Conservation (phyloP, 352 stramenopile species). For the Pythium aphanidermatum region DNA sequence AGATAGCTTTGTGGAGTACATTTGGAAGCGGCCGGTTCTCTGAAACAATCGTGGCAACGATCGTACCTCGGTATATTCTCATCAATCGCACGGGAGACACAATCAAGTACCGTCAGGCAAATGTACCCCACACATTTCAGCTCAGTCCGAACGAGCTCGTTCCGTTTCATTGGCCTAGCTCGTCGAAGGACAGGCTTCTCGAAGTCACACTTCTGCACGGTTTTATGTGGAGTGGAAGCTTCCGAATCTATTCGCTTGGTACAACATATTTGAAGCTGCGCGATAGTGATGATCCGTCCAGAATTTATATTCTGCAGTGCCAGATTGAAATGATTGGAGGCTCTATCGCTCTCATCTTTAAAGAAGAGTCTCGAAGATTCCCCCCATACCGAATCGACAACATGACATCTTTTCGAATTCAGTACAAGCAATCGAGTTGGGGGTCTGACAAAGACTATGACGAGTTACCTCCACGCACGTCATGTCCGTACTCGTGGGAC, state of each 20-base stretch:
- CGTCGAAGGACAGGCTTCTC: constrained; percentile 68
- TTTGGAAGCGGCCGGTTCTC: constrained; percentile 79
- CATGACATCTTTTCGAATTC: constrained; percentile 86
- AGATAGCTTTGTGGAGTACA: constrained; percentile 81
- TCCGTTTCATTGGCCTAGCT: constrained; percentile 82
- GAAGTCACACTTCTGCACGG: constrained; percentile 79
- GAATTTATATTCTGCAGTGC: constrained; percentile 86
- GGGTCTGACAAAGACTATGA: constrained; percentile 68
- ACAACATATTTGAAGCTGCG: constrained; percentile 86
- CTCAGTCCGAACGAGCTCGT: constrained; percentile 69
- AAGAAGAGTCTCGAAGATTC: constrained; percentile 80
- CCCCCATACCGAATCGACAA: constrained; percentile 90
- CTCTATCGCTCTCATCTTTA: constrained; percentile 80
- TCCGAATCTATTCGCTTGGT: constrained; percentile 79
- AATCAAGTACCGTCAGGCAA: constrained; percentile 81
- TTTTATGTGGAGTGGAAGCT: constrained; percentile 83
- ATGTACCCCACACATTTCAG: constrained; percentile 67
- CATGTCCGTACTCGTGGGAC: constrained; percentile 85
- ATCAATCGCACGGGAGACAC: constrained; percentile 83
- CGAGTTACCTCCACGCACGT: constrained; percentile 61
- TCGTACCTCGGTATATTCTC: constrained; percentile 82
- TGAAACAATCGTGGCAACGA: constrained; percentile 82
- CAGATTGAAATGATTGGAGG: constrained; percentile 83
- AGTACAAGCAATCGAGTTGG: constrained; percentile 82
- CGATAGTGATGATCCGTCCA: constrained; percentile 53